Conservation (phyloP, 768 basidiomycete genomes). For the Mycena albidolilacea region DNA sequence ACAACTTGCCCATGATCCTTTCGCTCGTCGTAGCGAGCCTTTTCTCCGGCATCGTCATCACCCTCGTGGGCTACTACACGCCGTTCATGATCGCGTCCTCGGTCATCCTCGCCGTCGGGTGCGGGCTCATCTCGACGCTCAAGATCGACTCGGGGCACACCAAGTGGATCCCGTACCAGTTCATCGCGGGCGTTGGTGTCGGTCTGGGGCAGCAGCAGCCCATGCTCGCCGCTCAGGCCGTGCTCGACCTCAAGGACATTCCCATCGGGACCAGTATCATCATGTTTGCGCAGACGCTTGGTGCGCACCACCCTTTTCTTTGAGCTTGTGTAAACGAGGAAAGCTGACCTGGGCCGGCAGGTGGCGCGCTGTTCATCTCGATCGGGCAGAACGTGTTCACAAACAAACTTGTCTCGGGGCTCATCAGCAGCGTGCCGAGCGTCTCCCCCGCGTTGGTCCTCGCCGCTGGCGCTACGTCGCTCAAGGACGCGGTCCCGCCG, state of each 20-base stretch:
- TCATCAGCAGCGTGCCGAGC: not conserved
- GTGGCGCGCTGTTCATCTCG: conserved; percentile 39
- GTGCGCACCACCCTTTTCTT: conserved; percentile 1
- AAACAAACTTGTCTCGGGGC: conserved; percentile 16
- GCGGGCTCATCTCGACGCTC: conserved; percentile 52
- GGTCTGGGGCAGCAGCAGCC: conserved; percentile 44
- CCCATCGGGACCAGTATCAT: conserved; percentile 34
- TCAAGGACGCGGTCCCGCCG: not conserved
- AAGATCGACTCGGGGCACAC: conserved; percentile 39
- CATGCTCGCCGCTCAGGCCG: conserved; percentile 37
- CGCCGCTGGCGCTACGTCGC: conserved; percentile 8
- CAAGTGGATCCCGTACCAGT: conserved; percentile 41
- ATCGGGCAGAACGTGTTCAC: conserved; percentile 40
- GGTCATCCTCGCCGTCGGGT: conserved; percentile 51
- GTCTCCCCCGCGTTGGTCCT: conserved; percentile 15
- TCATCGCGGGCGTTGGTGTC: conserved; percentile 46
- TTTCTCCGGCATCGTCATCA: conserved; percentile 53
- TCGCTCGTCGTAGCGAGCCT: conserved; percentile 56
- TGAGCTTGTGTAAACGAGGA: not conserved
- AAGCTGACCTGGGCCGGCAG: not conserved
- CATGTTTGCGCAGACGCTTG: conserved; percentile 40
- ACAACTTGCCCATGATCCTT: conserved; percentile 53
- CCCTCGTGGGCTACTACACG: conserved; percentile 52
- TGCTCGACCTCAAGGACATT: conserved; percentile 32
- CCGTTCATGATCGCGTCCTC: conserved; percentile 47